Evolutionary conservation across 352 stramenopile genomes (phyloP), one percentile per base, ranked within the genome.

Genomic region (Globisporangium acanthophoron): DNA sequence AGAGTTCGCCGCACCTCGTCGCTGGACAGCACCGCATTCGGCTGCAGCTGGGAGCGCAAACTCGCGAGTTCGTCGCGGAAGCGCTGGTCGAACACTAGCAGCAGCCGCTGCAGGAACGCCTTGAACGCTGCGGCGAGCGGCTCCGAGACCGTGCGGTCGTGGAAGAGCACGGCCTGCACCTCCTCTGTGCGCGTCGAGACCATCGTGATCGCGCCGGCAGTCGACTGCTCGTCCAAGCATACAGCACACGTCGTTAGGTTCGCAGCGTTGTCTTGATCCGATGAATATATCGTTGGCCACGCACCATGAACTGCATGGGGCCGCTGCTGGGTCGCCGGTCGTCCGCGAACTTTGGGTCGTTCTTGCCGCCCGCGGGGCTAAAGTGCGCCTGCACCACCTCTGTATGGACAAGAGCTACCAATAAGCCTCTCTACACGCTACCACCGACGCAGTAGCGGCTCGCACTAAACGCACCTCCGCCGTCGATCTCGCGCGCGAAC

Each of bases 401-500:
- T 90, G 53, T 33, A 29, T 0, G 12, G 1, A 29, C 15, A 52
- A 7, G 24, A 31, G 41, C 11, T 8, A 20, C 62, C 50, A 56
- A 45, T 7, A 45, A 20, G 16, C 13, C 2, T n/a, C n/a, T 45
- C 24, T 27, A 27, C 24, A 27, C 24, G 24, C 1, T 27, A 27
- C 24, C 24, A 27, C 24, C 24, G 24, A 27, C 24, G 24, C 24
- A 27, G 24, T 27, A 27, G 24, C 24, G 24, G 24, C 24, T 27
- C 31, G 11, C 11, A n/a, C 33, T 16, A 50, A 48, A 16, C 31
- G 55, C 54, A 88, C 78, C 76, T 56, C 85, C 85, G 12, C 79
- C 85, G 57, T 94, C 85, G 62, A 94, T 91, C 71, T 94, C 85
- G 15, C 85, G 76, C 8, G 82, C 82, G 59, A 94, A 94, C 58